Percentiles rank a stretch among this genome's conserved stretches.
phyloP scores from a whole-genome alignment of 176 grass and related monocot genomes.

The Phyllostachys edulis region DNA sequence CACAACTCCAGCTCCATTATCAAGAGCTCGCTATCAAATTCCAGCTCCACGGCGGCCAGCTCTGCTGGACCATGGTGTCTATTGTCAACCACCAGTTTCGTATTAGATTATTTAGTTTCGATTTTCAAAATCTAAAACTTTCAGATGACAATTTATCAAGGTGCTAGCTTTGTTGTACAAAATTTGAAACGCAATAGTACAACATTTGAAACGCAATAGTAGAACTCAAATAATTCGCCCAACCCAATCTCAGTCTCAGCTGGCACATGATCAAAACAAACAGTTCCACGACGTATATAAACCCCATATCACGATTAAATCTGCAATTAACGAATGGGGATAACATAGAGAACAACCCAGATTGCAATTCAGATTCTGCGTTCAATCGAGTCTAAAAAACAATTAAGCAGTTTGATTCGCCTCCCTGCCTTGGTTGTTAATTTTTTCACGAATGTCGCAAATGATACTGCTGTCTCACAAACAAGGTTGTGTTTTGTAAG shows the following conservation, averaged over 20 bases:
- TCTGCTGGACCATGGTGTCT: no score
- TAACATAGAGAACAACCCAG: not conserved
- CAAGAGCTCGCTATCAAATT: not conserved
- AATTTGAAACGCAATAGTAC: not conserved
- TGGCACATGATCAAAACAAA: not conserved
- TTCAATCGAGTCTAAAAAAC: not conserved
- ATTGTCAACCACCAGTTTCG: not conserved
- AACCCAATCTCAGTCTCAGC: not conserved
- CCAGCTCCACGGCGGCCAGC: no score
- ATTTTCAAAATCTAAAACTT: not conserved
- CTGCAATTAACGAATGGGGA: not conserved
- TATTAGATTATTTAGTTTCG: not conserved
- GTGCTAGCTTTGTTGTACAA: not conserved
- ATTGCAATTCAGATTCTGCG: not conserved
- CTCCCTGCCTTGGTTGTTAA: not conserved
- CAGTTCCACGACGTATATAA: not conserved
- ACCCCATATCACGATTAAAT: not conserved
- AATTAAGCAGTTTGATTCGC: not conserved
- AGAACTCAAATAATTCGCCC: not conserved
- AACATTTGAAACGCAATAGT: not conserved
- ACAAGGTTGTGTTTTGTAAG: not conserved
- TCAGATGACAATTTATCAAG: not conserved
- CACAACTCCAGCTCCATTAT: not conserved
- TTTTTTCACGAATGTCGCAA: constrained; percentile 8
- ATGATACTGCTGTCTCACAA: not conserved